Evolutionary conservation across 768 basidiomycete genomes (phyloP).

Genomic region (Lactarius sp.): DNA sequence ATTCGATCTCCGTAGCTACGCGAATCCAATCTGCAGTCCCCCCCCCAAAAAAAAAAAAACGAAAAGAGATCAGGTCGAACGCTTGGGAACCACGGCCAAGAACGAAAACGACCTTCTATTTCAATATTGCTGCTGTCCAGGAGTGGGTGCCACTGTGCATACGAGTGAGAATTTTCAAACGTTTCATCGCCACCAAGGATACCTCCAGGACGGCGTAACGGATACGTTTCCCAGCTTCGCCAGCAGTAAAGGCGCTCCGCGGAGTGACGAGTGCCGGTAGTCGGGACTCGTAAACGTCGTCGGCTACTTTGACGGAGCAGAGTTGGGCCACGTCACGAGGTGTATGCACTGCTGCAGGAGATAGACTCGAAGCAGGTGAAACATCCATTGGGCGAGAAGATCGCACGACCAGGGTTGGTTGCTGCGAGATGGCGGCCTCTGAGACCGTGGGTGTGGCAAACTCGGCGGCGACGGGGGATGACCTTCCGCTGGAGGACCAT

Average conservation of each 20-base stretch:
- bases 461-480: conserved; percentile 30
- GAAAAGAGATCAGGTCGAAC: conserved; percentile 9
- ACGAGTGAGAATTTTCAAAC: conserved; percentile 17
- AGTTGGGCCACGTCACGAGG: conserved; percentile 29
- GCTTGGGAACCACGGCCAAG: neutral
- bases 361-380: conserved; percentile 32
- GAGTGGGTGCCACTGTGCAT: conserved; percentile 72
- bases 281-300: conserved; percentile 65
- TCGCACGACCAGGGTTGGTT: conserved; percentile 48
- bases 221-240: conserved; percentile 58
- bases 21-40: conserved; percentile 72
- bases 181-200: conserved; percentile 1
- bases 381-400: conserved; percentile 65
- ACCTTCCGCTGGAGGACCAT: conserved; percentile 66
- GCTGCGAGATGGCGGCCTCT: conserved; percentile 31
- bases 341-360: conserved; percentile 27
- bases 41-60: neutral
- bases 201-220: conserved; percentile 86
- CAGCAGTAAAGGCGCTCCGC: conserved; percentile 56
- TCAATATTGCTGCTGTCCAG: conserved; percentile 89
- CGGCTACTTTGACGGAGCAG: conserved; percentile 44
- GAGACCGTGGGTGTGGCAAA: conserved; percentile 24
- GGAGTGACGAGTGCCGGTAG: conserved; percentile 79
- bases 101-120: conserved; percentile 51
- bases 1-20: conserved; percentile 87